Percentiles rank a stretch among this genome's conserved stretches.
Conservation (phyloP, 1,284 basidiomycete species). For the Rhizoctonia solani region DNA sequence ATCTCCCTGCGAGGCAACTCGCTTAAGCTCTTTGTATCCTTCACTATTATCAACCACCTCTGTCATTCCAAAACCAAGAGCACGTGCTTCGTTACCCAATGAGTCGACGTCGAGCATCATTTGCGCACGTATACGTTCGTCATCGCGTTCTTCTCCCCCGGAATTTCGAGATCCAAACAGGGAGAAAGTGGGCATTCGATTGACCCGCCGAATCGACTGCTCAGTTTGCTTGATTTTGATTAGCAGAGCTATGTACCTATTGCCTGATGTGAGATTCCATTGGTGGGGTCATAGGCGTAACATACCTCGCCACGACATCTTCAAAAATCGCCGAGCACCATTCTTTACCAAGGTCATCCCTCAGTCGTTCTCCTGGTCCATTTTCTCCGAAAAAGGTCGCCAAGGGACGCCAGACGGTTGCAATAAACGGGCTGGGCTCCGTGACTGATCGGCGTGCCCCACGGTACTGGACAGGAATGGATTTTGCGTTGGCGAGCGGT, state of each 20-base stretch:
- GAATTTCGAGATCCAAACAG: slow-evolving; percentile 62
- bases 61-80: slow-evolving; percentile 52
- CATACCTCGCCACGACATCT: slow-evolving; percentile 67
- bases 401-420: slow-evolving; percentile 80
- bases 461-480: slow-evolving; percentile 84
- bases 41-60: slow-evolving; percentile 17
- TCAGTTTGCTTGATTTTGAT: slow-evolving; percentile 88
- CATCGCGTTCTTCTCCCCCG: slow-evolving; percentile 70
- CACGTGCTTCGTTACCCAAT: slow-evolving; percentile 74
- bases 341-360: slow-evolving; percentile 55
- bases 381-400: slow-evolving; percentile 71
- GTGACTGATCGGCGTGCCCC: slow-evolving; percentile 54
- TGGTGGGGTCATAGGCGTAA: slow-evolving; percentile 4
- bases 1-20: slow-evolving; percentile 22
- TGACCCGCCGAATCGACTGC: slow-evolving; percentile 80
- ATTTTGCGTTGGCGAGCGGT: slow-evolving; percentile 82
- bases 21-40: slow-evolving; percentile 29
- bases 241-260: slow-evolving; percentile 59
- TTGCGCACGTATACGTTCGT: slow-evolving; percentile 79
- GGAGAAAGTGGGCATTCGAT: slow-evolving; percentile 80
- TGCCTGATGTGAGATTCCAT: slow-evolving; percentile 13
- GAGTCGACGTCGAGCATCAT: slow-evolving; percentile 86
- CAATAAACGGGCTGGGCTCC: slow-evolving; percentile 84
- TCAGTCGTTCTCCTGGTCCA: slow-evolving; percentile 61
- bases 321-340: slow-evolving; percentile 74